Conservation (phyloP, 805 yeast genomes). For the Lipomyces sp. region DNA sequence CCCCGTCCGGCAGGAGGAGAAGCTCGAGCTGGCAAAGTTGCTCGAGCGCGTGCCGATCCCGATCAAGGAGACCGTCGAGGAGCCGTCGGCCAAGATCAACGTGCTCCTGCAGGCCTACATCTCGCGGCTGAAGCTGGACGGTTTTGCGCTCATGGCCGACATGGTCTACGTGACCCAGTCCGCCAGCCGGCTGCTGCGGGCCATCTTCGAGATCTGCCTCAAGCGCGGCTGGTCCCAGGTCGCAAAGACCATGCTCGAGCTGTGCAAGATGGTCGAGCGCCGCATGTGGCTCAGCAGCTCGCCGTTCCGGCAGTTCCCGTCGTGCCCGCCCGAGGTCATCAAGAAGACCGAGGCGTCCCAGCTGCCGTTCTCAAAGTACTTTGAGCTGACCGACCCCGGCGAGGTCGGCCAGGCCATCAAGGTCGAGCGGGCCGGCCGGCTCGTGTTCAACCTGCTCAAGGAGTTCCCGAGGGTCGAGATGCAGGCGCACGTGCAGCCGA, state of each 20-base stretch:
- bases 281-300: conserved; percentile 82
- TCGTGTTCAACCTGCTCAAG: conserved; percentile 51
- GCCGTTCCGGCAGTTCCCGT: conserved; percentile 78
- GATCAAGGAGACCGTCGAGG: conserved; percentile 64
- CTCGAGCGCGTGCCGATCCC: conserved; percentile 82
- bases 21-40: conserved; percentile 63
- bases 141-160: conserved; percentile 88
- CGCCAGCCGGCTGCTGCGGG: conserved; percentile 83
- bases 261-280: conserved; percentile 76
- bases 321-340: conserved; percentile 69
- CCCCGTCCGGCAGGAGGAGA: conserved; percentile 85
- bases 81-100: conserved; percentile 73
- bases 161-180: conserved; percentile 91
- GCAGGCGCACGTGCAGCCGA: conserved; percentile 66
- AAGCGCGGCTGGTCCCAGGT: conserved; percentile 68
- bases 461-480: conserved; percentile 70
- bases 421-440: conserved; percentile 60
- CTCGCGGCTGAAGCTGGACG: conserved; percentile 71
- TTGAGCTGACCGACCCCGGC: conserved; percentile 60
- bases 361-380: conserved; percentile 77
- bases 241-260: conserved; percentile 53
- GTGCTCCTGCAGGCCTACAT: conserved; percentile 81
- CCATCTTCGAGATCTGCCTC: conserved; percentile 74
- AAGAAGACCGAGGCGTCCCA: conserved; percentile 73
- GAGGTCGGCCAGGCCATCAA: conserved; percentile 81